Evolutionary conservation across 148 eudicot genomes (phyloP).

Genomic region (Pharnaceum exiguum): DNA sequence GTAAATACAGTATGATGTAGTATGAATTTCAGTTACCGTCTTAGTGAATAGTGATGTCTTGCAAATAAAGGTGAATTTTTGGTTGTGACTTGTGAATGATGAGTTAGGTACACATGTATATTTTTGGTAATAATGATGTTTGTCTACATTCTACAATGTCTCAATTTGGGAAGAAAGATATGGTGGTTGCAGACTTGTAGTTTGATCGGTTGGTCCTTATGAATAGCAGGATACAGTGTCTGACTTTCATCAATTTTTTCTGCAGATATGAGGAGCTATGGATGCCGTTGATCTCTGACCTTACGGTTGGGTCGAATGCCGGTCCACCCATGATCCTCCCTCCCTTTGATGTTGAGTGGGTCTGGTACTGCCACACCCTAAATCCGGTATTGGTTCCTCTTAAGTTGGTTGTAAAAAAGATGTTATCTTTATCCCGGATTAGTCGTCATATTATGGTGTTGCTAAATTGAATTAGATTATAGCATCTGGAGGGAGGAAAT

Average conservation of each 20-base stretch:
- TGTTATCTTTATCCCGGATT: background rate
- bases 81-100: background rate
- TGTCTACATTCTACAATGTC: too few species aligned
- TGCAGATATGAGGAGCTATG: constrained; percentile 83
- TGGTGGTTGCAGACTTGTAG: background rate
- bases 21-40: too few species aligned
- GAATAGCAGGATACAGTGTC: background rate
- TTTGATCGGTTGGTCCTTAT: background rate
- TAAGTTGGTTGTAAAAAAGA: too few species aligned
- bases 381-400: constrained; percentile 49
- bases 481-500: too few species aligned
- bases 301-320: constrained; percentile 33
- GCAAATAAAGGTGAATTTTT: background rate
- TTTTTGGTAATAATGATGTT: too few species aligned
- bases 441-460: too few species aligned
- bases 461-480: too few species aligned
- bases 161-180: too few species aligned
- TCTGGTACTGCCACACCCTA: constrained; percentile 92
- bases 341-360: constrained; percentile 92
- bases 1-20: too few species aligned
- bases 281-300: constrained; percentile 89
- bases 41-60: too few species aligned
- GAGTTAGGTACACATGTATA: too few species aligned
- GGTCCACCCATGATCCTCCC: constrained; percentile 67
- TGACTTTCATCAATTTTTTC: background rate